Base-by-base conservation (phyloP, 331 rosid species). In the Rosa hybrid region DNA sequence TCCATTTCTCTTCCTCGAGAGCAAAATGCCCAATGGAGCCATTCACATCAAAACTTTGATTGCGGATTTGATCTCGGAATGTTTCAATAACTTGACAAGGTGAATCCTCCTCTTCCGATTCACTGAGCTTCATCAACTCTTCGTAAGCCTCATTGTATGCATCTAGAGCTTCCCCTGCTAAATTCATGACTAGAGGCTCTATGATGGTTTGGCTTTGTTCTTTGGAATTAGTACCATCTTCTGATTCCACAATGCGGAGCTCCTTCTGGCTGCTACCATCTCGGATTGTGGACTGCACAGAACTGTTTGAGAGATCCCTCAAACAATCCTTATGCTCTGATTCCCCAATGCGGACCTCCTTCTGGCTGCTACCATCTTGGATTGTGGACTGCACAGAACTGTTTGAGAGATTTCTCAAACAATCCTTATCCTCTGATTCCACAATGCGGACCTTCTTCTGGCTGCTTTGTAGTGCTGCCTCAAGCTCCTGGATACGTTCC, bases 401-500 rank as follows among this genome's bases (percentile, higher is more conserved):
- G 45, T 79, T n/a, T 12, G 82, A 65, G 74, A 75, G 72, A 34
- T 65, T 73, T 56, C 68, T 88, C 82, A 79, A 69, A 75, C 78
- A 81, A 79, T 75, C 72, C 50, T 68, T 70, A 23, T 16, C 76
- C 83, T 83, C 79, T 10, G 87, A 76, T 77, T 89, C 88, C 84
- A 83, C 8, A 7, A 78, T 50, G 12, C 46, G 67, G 44, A 80
- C 57, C 77, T 92, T 87, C 71, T 86, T 85, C 75, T 85, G 82
- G 88, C 92, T 92, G 77, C 90, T 88, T 82, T 82, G 85, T 42
- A 92, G 90, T 41, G 97, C 92, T n/a, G 62, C 72, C 88, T 94
- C 98, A 50, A 94, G 97, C 77, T 92, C 94, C 71, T 94, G 64
- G 42, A 92, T 89, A 20, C 88, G 97, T 56, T 83, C 86, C 86